Evolutionary conservation across 208 protist species (phyloP).

Genomic region (Wallacemonas sp.): DNA sequence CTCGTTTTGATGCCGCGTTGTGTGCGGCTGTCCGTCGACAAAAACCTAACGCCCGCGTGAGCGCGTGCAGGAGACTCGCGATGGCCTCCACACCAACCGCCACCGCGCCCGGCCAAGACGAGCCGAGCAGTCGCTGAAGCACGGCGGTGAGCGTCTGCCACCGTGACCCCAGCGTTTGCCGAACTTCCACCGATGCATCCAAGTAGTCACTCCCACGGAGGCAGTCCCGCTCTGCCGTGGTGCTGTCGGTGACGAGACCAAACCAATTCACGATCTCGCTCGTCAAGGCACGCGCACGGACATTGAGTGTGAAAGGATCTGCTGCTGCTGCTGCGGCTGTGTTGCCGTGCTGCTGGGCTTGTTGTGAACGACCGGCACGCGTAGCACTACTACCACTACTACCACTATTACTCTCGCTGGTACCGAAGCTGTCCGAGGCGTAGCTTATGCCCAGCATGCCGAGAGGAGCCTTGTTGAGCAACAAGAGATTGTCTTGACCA

Average conservation of each 20-base stretch:
- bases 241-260: conserved; percentile 17
- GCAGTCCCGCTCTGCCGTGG: background rate
- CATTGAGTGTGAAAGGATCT: conserved; percentile 48
- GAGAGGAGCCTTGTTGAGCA: conserved; percentile 18
- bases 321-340: too few relatives aligned
- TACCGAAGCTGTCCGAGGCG: conserved; percentile 24
- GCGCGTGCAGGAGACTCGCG: conserved; percentile 35
- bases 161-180: conserved; percentile 37
- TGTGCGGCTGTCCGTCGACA: conserved; percentile 7
- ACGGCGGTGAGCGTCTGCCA: conserved; percentile 42
- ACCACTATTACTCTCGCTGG: background rate
- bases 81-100: conserved; percentile 56
- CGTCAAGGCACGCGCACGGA: conserved; percentile 39
- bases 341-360: too few relatives aligned
- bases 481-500: background rate
- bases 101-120: conserved; percentile 44
- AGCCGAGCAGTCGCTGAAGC: conserved; percentile 46
- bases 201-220: conserved; percentile 32
- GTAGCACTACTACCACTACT: too few relatives aligned
- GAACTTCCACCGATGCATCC: conserved; percentile 10
- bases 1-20: conserved; percentile 14
- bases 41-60: conserved; percentile 26
- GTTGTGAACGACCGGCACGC: too few relatives aligned
- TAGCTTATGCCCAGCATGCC: conserved; percentile 48
- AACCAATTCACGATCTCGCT: conserved; percentile 33